Conservation (phyloP, 2,329 filamentous ascomycete genomes). For the Fusarium decemcellulare region DNA sequence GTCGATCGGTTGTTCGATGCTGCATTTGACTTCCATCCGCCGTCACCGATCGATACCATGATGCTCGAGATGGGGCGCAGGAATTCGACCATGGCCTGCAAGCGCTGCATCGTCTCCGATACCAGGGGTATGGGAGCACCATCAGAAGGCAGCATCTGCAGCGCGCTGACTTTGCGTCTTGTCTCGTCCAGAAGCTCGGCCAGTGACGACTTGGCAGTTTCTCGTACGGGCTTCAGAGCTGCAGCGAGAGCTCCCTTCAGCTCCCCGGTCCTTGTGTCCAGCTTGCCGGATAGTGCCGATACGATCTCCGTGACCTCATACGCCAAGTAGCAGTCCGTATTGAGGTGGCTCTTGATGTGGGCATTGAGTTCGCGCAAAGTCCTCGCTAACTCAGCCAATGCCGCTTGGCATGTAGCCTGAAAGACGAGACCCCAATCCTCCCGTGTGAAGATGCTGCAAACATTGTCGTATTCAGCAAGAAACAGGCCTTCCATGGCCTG, state of each 20-base stretch:
- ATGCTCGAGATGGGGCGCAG: conserved; percentile 89
- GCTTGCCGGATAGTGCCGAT: conserved; percentile 80
- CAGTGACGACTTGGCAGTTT: conserved; percentile 91
- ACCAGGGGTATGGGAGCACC: conserved; percentile 85
- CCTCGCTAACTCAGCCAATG: conserved; percentile 85
- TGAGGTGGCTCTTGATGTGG: conserved; percentile 88
- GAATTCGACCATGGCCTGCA: conserved; percentile 91
- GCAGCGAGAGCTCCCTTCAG: conserved; percentile 87
- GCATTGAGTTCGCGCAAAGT: conserved; percentile 91
- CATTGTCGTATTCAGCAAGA: conserved; percentile 89
- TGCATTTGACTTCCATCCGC: conserved; percentile 81
- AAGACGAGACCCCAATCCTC: conserved; percentile 89
- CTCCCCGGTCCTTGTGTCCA: conserved; percentile 88
- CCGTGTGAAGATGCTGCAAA: conserved; percentile 86
- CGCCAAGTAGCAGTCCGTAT: conserved; percentile 93
- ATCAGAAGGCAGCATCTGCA: conserved; percentile 81
- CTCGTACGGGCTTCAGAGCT: conserved; percentile 88
- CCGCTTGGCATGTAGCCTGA: conserved; percentile 81
- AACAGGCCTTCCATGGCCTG: conserved; percentile 90
- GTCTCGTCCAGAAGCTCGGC: conserved; percentile 88
- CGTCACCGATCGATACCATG: conserved; percentile 92
- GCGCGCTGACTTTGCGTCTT: conserved; percentile 74
- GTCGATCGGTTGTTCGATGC: conserved; percentile 68
- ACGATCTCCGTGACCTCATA: conserved; percentile 97
- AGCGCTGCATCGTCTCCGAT: conserved; percentile 85